A percentile compares a stretch with the other conserved stretches of the same genome.
Conservation (phyloP, 2,329 filamentous ascomycete genomes). For the Harringtonia aguacate region DNA sequence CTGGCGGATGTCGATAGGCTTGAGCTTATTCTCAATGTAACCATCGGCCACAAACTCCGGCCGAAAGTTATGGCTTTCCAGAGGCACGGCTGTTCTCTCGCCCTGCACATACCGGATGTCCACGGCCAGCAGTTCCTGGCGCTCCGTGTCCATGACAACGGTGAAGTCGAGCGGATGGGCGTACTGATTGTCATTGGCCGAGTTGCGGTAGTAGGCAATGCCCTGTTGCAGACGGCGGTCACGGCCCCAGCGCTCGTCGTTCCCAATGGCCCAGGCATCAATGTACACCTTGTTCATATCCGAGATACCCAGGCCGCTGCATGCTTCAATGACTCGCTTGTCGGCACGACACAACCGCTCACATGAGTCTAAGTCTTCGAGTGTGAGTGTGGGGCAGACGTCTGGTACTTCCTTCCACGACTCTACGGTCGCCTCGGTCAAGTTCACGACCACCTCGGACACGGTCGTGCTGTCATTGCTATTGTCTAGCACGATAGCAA, state of each 20-base stretch:
- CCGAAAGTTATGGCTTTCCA: conserved; percentile 70
- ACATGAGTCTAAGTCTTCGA: conserved; percentile 77
- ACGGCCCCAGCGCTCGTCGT: conserved; percentile 80
- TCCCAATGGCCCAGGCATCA: conserved; percentile 93
- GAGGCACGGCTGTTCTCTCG: conserved; percentile 59
- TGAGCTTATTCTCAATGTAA: conserved; percentile 60
- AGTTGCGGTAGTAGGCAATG: conserved; percentile 86
- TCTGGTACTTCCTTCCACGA: conserved; percentile 67
- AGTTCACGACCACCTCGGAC: conserved; percentile 70
- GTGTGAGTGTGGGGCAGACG: conserved; percentile 83
- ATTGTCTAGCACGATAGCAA: conserved; percentile 76
- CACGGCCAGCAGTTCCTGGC: conserved; percentile 67
- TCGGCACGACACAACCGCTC: conserved; percentile 69
- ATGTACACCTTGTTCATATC: conserved; percentile 96
- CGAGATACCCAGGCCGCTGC: conserved; percentile 66
- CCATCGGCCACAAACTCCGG: conserved; percentile 64
- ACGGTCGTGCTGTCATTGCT: conserved; percentile 57
- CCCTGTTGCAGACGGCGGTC: conserved; percentile 77
- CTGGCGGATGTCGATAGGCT: conserved; percentile 66
- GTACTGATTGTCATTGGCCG: conserved; percentile 80
- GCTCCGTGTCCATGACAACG: conserved; percentile 78
- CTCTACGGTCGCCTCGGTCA: conserved; percentile 54
- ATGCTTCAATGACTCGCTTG: conserved; percentile 82
- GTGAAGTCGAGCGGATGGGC: conserved; percentile 88
- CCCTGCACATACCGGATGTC: conserved; percentile 71